phyloP scores from a whole-genome alignment of 139 green algal genomes.

The Chlorella sp. region DNA sequence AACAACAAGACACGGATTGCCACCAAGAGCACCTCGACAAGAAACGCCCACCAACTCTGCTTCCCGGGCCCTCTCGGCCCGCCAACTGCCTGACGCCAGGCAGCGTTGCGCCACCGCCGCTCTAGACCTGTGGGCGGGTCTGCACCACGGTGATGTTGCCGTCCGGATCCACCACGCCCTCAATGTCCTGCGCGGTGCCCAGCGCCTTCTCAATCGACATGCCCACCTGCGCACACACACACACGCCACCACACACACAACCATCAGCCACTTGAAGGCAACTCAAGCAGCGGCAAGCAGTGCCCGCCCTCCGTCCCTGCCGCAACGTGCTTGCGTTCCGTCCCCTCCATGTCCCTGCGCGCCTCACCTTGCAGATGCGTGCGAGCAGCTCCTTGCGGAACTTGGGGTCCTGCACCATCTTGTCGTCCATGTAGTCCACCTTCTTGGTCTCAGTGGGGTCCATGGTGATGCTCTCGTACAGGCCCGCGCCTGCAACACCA shows the following conservation, averaged over 20 bases:
- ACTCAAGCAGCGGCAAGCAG: no score
- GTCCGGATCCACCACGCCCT: constrained; percentile 85
- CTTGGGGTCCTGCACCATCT: constrained; percentile 60
- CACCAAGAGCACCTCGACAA: no score
- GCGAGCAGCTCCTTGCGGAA: constrained; percentile 61
- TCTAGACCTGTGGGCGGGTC: constrained; percentile 88
- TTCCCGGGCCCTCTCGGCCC: no score
- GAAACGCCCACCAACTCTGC: no score
- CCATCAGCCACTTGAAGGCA: background rate
- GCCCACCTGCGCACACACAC: constrained; percentile 61
- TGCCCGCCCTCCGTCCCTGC: no score
- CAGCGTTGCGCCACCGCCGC: no score
- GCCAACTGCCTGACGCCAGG: no score
- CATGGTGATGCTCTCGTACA: constrained; percentile 95
- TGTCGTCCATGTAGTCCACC: constrained; percentile 78
- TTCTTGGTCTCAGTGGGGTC: constrained; percentile 50
- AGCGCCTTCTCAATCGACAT: constrained; percentile 79
- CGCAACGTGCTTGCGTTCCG: no score
- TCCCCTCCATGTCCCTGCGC: no score
- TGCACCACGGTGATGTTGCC: constrained; percentile 90
- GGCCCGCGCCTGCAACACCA: constrained; percentile 67
- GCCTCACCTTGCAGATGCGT: constrained; percentile 41
- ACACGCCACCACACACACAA: background rate
- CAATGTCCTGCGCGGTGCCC: constrained; percentile 73
- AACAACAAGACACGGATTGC: no score